Evolutionary conservation across 257 asterid genomes (phyloP).

Genomic region (Solanum dulcamara): DNA sequence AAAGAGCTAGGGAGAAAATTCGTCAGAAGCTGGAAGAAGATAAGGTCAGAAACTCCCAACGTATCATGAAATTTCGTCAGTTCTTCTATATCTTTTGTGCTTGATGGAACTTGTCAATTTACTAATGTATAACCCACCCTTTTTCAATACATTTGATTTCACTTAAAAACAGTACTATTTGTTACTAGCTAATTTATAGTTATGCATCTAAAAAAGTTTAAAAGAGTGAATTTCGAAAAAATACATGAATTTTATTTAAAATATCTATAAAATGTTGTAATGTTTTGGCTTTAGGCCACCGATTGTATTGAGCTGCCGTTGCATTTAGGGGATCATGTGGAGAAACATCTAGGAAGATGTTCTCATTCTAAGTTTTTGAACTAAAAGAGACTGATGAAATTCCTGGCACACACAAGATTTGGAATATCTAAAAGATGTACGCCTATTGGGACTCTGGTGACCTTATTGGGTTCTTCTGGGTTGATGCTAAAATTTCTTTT

Average conservation of each 20-base stretch:
- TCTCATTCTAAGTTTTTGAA: background rate
- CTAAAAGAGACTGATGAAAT: background rate
- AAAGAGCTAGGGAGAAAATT: slow-evolving; percentile 83
- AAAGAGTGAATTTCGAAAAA: background rate
- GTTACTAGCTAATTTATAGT: background rate
- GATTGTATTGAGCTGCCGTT: background rate
- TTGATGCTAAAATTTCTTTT: background rate
- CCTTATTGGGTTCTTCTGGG: background rate
- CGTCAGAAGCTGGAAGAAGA: slow-evolving; percentile 96
- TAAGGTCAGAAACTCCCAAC: slow-evolving; percentile 46
- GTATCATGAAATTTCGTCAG: background rate
- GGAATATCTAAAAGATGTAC: background rate
- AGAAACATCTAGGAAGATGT: background rate
- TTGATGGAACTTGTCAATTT: background rate
- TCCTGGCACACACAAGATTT: background rate
- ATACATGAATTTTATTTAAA: no score
- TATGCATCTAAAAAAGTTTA: background rate
- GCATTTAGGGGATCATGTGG: background rate
- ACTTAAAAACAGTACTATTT: background rate
- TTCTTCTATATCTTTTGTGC: background rate
- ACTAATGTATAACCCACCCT: background rate
- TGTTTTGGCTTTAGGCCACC: background rate
- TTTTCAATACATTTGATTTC: background rate
- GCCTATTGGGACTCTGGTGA: background rate
- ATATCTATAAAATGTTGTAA: no score